A percentile compares a stretch with the other conserved stretches of the same genome.
These are phyloP conservation scores for Cladochytrium replicatum DNA, from an alignment of 192 early-diverging fungal genomes.

Conservation along the genomic window DNA sequence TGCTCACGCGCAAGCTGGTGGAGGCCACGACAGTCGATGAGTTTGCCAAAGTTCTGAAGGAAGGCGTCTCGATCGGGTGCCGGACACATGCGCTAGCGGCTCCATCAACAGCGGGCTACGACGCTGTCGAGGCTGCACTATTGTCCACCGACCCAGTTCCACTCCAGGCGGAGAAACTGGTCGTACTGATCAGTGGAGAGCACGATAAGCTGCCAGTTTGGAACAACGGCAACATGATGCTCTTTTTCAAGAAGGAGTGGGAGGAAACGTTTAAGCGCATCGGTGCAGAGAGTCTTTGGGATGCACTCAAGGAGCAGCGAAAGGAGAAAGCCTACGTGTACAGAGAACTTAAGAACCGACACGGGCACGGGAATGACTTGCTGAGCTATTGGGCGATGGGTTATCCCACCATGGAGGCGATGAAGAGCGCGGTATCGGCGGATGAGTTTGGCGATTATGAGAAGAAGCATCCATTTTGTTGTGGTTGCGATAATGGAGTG, in stretches of 20 bases:
- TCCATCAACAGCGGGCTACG: not conserved
- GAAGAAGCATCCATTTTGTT: too few relatives aligned
- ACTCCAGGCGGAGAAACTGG: conserved; percentile 1
- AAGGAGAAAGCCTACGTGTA: not conserved
- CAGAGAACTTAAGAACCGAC: conserved; percentile 12
- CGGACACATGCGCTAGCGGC: conserved; percentile 2
- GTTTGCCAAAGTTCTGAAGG: conserved; percentile 5
- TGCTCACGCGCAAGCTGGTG: conserved; percentile 5
- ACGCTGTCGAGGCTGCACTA: not conserved
- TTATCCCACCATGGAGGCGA: conserved; percentile 6
- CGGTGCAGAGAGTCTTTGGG: not conserved
- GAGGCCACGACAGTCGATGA: not conserved
- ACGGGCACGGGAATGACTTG: conserved; percentile 20
- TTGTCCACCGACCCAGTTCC: not conserved
- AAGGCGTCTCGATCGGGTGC: conserved; percentile 9
- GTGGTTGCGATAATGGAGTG: too few relatives aligned
- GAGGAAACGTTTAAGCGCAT: conserved; percentile 3
- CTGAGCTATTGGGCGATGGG: conserved; percentile 25
- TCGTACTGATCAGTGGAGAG: conserved; percentile 3
- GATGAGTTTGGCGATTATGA: too few relatives aligned
- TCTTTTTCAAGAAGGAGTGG: too few relatives aligned
- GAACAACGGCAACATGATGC: conserved; percentile 23
- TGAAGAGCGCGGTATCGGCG: too few relatives aligned
- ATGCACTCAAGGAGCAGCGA: not conserved
- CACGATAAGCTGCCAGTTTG: too few relatives aligned